Evolutionary conservation across 352 stramenopile genomes (phyloP), one percentile per base, ranked within the genome.

Genomic region (Chrysophaeum taylorii): DNA sequence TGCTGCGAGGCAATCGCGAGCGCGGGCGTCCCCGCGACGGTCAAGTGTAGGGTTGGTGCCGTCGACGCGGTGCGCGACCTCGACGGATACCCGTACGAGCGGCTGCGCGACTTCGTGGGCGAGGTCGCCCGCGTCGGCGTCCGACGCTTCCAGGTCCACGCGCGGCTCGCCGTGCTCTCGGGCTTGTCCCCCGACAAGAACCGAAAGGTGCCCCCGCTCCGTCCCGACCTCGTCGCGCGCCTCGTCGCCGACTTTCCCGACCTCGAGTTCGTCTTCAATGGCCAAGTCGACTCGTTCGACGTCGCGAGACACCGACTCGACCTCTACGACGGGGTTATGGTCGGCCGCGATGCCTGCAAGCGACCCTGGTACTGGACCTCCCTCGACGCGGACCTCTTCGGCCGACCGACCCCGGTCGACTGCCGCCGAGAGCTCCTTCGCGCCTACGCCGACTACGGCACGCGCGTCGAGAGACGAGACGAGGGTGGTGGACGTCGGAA

Each of bases 41-140:
- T 99, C 71, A 99, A 99, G 78, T 99, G 96, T 79, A 88, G 96
- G 37, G 97, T 99, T 62, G 96, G 96, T 0, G 89, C 81, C 0
- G 80, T 7, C 72, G 70, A 60, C 29, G 76, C 18, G 54, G 53
- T 43, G 81, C 82, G 61, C 12, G 60, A 81, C 48, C 83, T 96
- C 63, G 87, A 98, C 78, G 91, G 89, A 2, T 31, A 42, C 12
- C 33, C 33, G 73, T 96, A 96, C 78, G 85, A 93, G 45, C 81
- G 91, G 64, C 81, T 99, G 21, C 83, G 90, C 38, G 73, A 88
- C 27, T 99, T 98, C 74, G 86, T 99, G 45, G 76, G 85, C 53
- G 92, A 82, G 2, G 91, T 98, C 0, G 84, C 85, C 14, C 80
- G 81, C 60, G 84, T 86, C 5, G 88, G 92, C 37, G 92, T 97